A percentile compares a stretch with the other conserved stretches of the same genome.
Evolutionary conservation across 1,284 basidiomycete species (phyloP).

Genomic region (Sporisorium graminicola): DNA sequence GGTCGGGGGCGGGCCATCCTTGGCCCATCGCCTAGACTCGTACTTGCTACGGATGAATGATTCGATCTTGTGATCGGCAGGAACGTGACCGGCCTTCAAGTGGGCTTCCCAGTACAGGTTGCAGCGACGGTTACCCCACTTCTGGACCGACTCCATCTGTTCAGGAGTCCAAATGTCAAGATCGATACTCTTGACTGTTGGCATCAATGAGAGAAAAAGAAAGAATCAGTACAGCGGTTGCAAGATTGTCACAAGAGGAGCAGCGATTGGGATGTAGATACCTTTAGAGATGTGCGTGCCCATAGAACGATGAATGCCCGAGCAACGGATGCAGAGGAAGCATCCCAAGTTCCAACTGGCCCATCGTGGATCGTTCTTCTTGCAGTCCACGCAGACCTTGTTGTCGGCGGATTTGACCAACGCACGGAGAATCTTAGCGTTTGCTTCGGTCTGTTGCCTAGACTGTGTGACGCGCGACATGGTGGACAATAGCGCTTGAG

Average conservation of each 20-base stretch:
- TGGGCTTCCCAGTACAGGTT: conserved; percentile 99
- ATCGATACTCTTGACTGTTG: conserved; percentile 90
- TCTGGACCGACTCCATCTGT: conserved; percentile 83
- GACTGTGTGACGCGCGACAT: conserved; percentile 63
- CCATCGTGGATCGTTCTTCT: conserved; percentile 85
- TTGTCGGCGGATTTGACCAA: conserved; percentile 80
- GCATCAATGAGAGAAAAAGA: not conserved
- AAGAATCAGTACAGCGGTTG: not conserved
- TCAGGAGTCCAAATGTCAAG: conserved; percentile 98
- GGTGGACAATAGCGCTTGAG: not conserved
- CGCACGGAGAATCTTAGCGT: conserved; percentile 61
- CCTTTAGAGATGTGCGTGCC: conserved; percentile 80
- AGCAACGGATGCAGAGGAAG: conserved; percentile 95
- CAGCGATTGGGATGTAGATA: not conserved
- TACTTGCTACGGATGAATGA: conserved; percentile 98
- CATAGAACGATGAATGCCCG: conserved; percentile 97
- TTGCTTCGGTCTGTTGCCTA: conserved; percentile 66
- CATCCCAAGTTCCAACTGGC: conserved; percentile 97
- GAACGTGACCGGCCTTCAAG: conserved; percentile 89
- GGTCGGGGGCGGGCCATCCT: conserved; percentile 83
- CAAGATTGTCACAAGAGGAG: not conserved
- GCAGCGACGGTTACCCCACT: conserved; percentile 92
- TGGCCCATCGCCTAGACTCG: conserved; percentile 90
- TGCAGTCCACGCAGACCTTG: conserved; percentile 78
- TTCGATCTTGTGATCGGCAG: conserved; percentile 98